Evolutionary conservation across 306 rosid species (phyloP).

Genomic region (Sicyos edulis): DNA sequence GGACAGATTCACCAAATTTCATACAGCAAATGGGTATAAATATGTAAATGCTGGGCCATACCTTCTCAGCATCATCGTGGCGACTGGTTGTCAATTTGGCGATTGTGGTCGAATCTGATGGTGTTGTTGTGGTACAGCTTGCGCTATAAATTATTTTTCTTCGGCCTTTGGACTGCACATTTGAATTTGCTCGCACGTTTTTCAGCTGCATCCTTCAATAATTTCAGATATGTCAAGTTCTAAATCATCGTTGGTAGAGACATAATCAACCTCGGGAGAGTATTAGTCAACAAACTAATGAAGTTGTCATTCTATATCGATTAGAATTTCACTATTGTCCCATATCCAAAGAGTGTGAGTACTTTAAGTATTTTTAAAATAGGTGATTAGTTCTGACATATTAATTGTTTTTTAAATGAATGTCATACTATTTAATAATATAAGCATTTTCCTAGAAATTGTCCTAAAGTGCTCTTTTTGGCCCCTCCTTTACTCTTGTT

Average conservation of each 20-base stretch:
- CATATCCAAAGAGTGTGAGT: too few species aligned
- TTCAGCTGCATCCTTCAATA: not conserved
- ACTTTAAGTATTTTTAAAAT: too few species aligned
- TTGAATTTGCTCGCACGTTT: not conserved
- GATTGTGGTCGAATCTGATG: not conserved
- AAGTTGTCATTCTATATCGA: too few species aligned
- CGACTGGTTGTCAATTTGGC: conserved; percentile 11
- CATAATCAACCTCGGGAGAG: too few species aligned
- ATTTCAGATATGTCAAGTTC: not conserved
- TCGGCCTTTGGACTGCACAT: not conserved
- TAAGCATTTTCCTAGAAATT: too few species aligned
- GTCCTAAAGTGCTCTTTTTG: too few species aligned
- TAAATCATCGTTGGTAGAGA: not conserved
- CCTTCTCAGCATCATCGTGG: conserved; percentile 12
- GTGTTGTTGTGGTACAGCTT: conserved; percentile 8
- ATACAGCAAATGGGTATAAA: conserved; percentile 1
- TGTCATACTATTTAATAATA: too few species aligned
- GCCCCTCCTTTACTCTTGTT: too few species aligned
- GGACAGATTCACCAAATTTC: conserved; percentile 3
- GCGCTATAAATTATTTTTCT: not conserved
- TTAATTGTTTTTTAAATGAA: too few species aligned
- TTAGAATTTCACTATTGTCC: too few species aligned
- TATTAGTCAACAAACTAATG: too few species aligned
- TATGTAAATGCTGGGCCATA: not conserved
- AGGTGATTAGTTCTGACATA: too few species aligned